A percentile compares a stretch with the other conserved stretches of the same genome.
Evolutionary conservation across 1,284 basidiomycete genomes (phyloP).

Genomic region (Agaricales sp.): DNA sequence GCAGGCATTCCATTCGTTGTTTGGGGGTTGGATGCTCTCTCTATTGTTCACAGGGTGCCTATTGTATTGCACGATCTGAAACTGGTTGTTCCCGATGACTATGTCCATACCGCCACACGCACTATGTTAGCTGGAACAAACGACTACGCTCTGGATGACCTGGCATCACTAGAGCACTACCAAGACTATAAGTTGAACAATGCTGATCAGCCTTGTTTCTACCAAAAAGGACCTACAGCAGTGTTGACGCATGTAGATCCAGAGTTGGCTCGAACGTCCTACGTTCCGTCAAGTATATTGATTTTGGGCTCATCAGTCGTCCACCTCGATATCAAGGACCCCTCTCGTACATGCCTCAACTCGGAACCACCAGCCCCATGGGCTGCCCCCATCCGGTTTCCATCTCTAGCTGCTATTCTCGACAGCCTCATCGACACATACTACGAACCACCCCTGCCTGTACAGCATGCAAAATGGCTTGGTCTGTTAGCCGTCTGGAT

Average conservation of each 20-base stretch:
- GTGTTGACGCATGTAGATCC: too few relatives aligned
- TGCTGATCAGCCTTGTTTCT: constrained; percentile 3
- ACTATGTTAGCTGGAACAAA: too few relatives aligned
- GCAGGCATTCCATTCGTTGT: constrained; percentile 13
- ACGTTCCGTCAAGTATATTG: too few relatives aligned
- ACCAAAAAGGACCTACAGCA: constrained; percentile 2
- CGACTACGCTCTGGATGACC: too few relatives aligned
- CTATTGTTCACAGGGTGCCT: constrained; percentile 14
- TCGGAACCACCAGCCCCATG: constrained; percentile 6
- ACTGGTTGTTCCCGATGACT: constrained; percentile 12
- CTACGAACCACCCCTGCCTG: constrained; percentile 7
- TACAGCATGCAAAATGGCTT: not conserved
- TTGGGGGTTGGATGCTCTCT: constrained; percentile 16
- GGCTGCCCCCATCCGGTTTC: constrained; percentile 7
- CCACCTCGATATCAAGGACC: too few relatives aligned
- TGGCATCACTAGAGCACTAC: not conserved
- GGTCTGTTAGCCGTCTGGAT: not conserved
- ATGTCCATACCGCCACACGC: constrained; percentile 8
- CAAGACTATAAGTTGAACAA: not conserved
- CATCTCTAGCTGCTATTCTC: constrained; percentile 9
- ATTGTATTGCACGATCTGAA: constrained; percentile 14
- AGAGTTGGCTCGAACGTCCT: too few relatives aligned
- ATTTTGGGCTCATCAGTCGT: too few relatives aligned
- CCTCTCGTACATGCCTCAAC: too few relatives aligned
- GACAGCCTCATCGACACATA: constrained; percentile 8